Evolutionary conservation across 2,329 filamentous ascomycete genomes (phyloP).

Genomic region (Trichoderma lentiforme): DNA sequence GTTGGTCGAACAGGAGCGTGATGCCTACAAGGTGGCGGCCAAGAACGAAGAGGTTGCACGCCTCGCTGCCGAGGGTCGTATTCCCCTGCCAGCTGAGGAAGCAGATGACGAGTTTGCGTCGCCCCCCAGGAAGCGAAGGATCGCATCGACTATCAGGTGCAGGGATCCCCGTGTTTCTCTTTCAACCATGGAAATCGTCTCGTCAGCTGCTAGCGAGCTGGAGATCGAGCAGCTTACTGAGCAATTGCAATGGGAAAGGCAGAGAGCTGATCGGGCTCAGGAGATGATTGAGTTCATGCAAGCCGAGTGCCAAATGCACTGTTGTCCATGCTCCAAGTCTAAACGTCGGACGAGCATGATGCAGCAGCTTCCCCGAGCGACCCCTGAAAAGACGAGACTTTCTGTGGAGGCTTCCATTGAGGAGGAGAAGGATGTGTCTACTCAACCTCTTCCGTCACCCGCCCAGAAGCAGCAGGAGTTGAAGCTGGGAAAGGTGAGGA

Average conservation of each 20-base stretch:
- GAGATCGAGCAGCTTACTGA: conserved; percentile 56
- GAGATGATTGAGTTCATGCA: conserved; percentile 75
- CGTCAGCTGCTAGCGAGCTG: conserved; percentile 54
- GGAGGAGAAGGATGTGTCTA: conserved; percentile 25
- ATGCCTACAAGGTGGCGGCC: conserved; percentile 67
- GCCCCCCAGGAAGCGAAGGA: conserved; percentile 46
- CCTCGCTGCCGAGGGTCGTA: conserved; percentile 67
- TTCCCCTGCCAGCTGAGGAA: conserved; percentile 60
- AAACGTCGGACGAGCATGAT: conserved; percentile 22
- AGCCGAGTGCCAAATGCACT: conserved; percentile 67
- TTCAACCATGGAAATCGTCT: conserved; percentile 48
- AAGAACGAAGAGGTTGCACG: conserved; percentile 71
- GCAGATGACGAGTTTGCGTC: conserved; percentile 61
- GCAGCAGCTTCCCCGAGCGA: conserved; percentile 18
- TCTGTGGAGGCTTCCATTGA: conserved; percentile 17
- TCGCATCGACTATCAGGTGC: conserved; percentile 23
- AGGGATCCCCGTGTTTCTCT: conserved; percentile 45
- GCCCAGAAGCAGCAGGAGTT: conserved; percentile 25
- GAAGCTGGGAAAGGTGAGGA: conserved; percentile 30
- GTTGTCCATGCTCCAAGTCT: conserved; percentile 57
- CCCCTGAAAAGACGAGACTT: not conserved
- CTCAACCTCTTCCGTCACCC: conserved; percentile 25
- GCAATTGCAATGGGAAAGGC: conserved; percentile 56
- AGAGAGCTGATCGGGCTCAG: conserved; percentile 64
- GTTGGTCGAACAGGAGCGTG: conserved; percentile 69